These are phyloP conservation scores for Nakazawaea pomicola DNA, from an alignment of 805 yeast genomes.

Conservation along the genomic window DNA sequence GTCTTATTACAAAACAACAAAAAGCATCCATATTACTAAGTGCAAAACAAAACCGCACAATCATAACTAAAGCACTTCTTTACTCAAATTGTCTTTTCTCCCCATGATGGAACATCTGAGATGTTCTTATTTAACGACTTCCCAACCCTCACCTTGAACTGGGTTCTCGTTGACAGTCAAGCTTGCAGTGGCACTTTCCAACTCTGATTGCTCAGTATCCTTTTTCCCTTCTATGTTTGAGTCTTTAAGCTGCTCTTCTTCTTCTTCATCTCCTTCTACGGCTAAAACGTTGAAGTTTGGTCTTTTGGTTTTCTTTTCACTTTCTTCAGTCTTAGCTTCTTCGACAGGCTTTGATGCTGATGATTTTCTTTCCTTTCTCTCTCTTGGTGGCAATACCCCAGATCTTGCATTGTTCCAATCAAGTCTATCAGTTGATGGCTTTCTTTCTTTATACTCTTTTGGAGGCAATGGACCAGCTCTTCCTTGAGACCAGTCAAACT, in stretches of 20 bases:
- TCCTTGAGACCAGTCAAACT: constrained; percentile 12
- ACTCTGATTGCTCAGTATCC: constrained; percentile 25
- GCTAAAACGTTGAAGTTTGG: constrained; percentile 48
- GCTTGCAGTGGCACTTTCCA: constrained; percentile 33
- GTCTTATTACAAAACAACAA: too few relatives aligned
- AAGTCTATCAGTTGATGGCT: constrained; percentile 12
- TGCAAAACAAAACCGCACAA: too few relatives aligned
- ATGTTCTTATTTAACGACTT: constrained; percentile 36
- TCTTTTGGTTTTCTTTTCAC: constrained; percentile 31
- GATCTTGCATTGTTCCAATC: constrained; percentile 18
- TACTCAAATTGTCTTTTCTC: background rate
- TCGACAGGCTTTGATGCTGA: constrained; percentile 8
- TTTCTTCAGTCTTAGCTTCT: constrained; percentile 15
- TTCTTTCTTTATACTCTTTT: constrained; percentile 20
- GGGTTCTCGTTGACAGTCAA: constrained; percentile 32
- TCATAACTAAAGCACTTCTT: too few relatives aligned
- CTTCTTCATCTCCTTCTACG: constrained; percentile 46
- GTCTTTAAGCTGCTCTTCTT: background rate
- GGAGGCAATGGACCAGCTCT: constrained; percentile 20
- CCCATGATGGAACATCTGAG: background rate
- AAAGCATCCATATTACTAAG: too few relatives aligned
- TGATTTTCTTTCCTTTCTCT: constrained; percentile 19
- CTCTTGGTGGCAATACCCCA: constrained; percentile 20
- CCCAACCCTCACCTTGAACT: constrained; percentile 39
- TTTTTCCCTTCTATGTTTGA: constrained; percentile 17